Percentiles rank a stretch among this genome's conserved stretches.
Conservation (phyloP, 164 flowering plant species). For the Nelumbo lutea region DNA sequence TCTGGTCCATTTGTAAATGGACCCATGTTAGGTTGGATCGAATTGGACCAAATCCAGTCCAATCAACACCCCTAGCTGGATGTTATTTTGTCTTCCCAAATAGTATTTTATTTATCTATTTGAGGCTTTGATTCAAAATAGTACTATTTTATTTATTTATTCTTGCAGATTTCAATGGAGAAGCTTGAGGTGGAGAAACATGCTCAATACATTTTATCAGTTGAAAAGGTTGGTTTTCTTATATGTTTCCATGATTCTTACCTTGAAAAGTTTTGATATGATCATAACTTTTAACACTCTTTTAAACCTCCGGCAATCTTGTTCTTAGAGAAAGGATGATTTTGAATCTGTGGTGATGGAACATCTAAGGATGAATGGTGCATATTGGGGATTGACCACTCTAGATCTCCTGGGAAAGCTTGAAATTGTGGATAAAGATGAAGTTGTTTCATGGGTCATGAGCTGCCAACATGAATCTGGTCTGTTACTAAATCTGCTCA, state of each 20-base stretch:
- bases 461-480: conserved; percentile 84
- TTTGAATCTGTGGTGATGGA: conserved; percentile 83
- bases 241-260: no score
- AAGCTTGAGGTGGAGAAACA: conserved; percentile 69
- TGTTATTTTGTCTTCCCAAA: no score
- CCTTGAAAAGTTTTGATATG: no score
- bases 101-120: no score
- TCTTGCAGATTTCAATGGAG: conserved; percentile 30
- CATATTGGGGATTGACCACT: conserved; percentile 87
- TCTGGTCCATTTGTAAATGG: no score
- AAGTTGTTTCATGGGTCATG: conserved; percentile 83
- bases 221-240: conserved; percentile 34
- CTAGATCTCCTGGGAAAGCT: conserved; percentile 77
- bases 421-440: conserved; percentile 49
- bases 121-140: no score
- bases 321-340: conserved; percentile 58
- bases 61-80: no score
- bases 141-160: not conserved
- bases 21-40: no score
- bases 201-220: conserved; percentile 14
- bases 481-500: conserved; percentile 22
- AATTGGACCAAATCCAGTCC: no score
- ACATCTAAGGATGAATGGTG: conserved; percentile 84
- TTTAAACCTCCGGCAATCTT: not conserved
- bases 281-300: not conserved